Base-by-base conservation (phyloP, 768 basidiomycete species). In the Lactarius tabidus region DNA sequence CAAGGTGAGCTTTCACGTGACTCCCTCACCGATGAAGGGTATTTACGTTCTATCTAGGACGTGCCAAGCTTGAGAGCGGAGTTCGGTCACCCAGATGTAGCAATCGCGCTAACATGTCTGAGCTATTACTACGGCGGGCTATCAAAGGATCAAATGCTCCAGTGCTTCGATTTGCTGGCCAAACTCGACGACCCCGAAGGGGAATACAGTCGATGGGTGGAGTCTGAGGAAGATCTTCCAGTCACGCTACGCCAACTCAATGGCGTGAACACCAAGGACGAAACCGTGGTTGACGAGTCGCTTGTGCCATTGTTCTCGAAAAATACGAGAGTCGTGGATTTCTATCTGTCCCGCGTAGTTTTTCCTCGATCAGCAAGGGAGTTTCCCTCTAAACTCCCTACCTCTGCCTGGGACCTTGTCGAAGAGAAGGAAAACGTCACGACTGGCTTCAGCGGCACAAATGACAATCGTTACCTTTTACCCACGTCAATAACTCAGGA, bases 381-480 rank as follows among this genome's bases (percentile, higher is more conserved):
- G 31, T 85, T 83, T 65, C 77, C 76, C 1, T 60, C 67, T 14
- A 84, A 82, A 67, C 72, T 85, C n/a, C 68, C 79, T 4, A 80
- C 83, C 15, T 81, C 79, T 1, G 78, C 78, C 0, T 85, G 84
- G 84, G 84, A 85, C 73, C 71, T 85, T 43, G 82, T 80, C 0
- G 79, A 80, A 58, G 64, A 60, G 2, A 80, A 75, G 55, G 35
- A 33, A 12, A 66, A 75, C 23, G 28, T 76, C 18, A 81, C 75
- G 1, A 83, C 82, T 0, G 82, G 82, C 5, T 85, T 85, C 67
- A 84, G 82, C 57, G 84, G 84, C 10, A 85, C 84, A 1, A 85
- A 85, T 57, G 84, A 85, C 64, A 77, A 78, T 33, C 74, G 72
- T 17, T 69, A 74, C 66, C 67, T 77, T 12, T 60, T 80, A 17